phyloP scores from a whole-genome alignment of 2,329 filamentous ascomycete species.

The Alternaria solani region DNA sequence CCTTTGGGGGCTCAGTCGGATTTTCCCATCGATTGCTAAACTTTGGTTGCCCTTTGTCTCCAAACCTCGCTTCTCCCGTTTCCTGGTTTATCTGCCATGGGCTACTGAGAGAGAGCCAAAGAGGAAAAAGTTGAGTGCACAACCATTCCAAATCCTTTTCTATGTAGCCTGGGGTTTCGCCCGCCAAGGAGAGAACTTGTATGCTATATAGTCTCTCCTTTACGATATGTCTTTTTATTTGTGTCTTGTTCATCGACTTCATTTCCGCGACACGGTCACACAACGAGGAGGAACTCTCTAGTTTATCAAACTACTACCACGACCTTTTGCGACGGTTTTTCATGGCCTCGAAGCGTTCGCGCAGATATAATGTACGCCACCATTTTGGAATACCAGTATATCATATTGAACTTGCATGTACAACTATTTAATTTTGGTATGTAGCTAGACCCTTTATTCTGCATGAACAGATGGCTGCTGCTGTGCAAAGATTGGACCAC shows the following conservation, averaged over 20 bases:
- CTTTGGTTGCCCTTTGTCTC: not conserved
- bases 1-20: not conserved
- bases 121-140: constrained; percentile 14
- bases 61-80: not conserved
- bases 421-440: not conserved
- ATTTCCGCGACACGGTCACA: not conserved
- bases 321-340: constrained; percentile 1
- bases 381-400: not conserved
- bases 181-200: constrained; percentile 4
- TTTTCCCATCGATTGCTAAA: not conserved
- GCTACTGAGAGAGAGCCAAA: constrained; percentile 1
- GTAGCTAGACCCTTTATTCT: not conserved
- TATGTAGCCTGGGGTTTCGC: constrained; percentile 7
- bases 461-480: not conserved
- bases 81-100: not conserved
- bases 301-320: not conserved
- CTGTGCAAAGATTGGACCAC: not conserved
- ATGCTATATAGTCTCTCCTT: constrained; percentile 14
- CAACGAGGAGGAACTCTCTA: constrained; percentile 2
- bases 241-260: not conserved
- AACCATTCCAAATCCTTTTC: not conserved
- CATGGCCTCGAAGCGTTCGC: constrained; percentile 2
- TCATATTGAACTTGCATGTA: not conserved
- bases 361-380: constrained; percentile 4
- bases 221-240: constrained; percentile 7